Conservation (phyloP, 331 rosid genomes). For the Cydonia oblonga region DNA sequence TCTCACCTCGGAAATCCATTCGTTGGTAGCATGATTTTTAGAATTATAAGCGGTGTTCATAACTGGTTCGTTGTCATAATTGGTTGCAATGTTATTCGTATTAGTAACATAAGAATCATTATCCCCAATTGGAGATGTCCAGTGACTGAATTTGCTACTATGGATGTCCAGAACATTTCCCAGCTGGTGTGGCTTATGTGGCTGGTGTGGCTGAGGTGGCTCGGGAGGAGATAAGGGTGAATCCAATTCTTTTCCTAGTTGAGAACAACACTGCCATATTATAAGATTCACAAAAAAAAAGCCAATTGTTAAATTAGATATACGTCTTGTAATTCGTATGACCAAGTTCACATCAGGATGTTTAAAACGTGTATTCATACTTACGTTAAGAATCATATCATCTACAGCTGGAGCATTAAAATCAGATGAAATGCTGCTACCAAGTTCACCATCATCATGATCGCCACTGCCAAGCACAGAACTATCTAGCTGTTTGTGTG, state of each 20-base stretch:
- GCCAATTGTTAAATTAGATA: not conserved
- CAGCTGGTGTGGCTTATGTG: not conserved
- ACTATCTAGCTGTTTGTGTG: not conserved
- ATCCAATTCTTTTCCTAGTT: not conserved
- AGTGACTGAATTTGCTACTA: not conserved
- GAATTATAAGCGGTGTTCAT: not conserved
- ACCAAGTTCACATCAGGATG: not conserved
- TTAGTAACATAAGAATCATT: not conserved
- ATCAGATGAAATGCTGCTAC: not conserved
- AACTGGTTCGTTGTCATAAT: not conserved
- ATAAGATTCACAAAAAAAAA: not conserved
- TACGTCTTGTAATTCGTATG: not conserved
- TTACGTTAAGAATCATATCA: not conserved
- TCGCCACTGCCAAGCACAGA: not conserved
- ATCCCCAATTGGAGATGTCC: not conserved
- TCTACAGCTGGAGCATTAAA: not conserved
- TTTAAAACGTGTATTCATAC: not conserved
- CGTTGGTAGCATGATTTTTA: not conserved
- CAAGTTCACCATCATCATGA: not conserved
- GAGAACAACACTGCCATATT: not conserved
- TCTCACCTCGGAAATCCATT: conserved; percentile 3
- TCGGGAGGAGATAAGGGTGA: not conserved
- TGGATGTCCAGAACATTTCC: not conserved
- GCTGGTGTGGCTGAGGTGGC: no score
- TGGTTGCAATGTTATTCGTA: not conserved